Evolutionary conservation across 2,329 filamentous ascomycete genomes (phyloP).

Genomic region (Colletotrichum plurivorum): DNA sequence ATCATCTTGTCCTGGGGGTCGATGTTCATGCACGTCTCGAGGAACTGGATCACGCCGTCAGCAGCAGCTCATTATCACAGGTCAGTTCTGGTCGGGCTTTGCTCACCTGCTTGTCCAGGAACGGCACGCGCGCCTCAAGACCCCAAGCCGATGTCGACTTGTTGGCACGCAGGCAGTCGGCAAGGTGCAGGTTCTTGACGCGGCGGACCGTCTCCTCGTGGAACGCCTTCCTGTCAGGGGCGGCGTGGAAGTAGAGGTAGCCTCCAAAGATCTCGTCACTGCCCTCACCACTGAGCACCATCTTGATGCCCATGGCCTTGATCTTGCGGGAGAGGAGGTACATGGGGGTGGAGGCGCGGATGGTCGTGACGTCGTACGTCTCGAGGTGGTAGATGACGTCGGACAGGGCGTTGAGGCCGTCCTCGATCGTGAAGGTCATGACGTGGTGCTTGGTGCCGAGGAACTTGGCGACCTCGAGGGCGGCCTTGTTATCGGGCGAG

Average conservation of each 20-base stretch:
- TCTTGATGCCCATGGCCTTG: slow-evolving; percentile 99
- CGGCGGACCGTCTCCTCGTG: slow-evolving; percentile 95
- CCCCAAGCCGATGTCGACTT: slow-evolving; percentile 99
- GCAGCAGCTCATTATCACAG: neutral
- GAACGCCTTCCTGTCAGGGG: slow-evolving; percentile 91
- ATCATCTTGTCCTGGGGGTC: slow-evolving; percentile 98
- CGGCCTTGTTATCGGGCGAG: slow-evolving; percentile 92
- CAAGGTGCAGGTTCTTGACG: slow-evolving; percentile 95
- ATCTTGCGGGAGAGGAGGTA: slow-evolving; percentile 98
- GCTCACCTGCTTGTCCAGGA: slow-evolving; percentile 89
- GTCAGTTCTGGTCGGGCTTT: neutral
- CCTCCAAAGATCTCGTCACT: slow-evolving; percentile 99
- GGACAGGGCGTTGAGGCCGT: slow-evolving; percentile 94
- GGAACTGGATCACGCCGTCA: slow-evolving; percentile 70
- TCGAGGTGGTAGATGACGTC: slow-evolving; percentile 99
- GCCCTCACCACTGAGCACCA: slow-evolving; percentile 97
- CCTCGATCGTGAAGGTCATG: slow-evolving; percentile 98
- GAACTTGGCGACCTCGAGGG: slow-evolving; percentile 94
- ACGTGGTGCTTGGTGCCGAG: slow-evolving; percentile 98
- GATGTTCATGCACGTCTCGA: slow-evolving; percentile 92
- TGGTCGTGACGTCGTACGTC: slow-evolving; percentile 98
- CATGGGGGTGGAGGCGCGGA: slow-evolving; percentile 98
- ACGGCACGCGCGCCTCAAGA: slow-evolving; percentile 96
- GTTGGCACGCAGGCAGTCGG: slow-evolving; percentile 98
- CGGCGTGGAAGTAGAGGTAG: slow-evolving; percentile 98